Percentiles rank a stretch among this genome's conserved stretches.
phyloP scores from a whole-genome alignment of 768 basidiomycete species.

The Kwoniella botswanensis region DNA sequence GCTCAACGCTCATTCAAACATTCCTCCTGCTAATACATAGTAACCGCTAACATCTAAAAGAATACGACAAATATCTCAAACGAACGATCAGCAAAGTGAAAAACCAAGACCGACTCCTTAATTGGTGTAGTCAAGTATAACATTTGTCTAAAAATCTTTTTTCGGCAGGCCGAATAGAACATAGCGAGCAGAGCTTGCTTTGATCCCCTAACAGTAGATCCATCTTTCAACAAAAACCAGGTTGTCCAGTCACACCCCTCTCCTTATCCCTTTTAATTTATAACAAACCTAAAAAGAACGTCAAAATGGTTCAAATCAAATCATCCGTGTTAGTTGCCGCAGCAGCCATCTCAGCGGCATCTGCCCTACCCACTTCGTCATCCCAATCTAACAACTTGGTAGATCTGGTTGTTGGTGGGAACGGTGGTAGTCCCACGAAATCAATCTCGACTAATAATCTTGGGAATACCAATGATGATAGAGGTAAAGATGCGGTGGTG shows the following conservation, averaged over 20 bases:
- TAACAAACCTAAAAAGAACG: background rate
- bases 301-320: constrained; percentile 30
- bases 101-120: constrained; percentile 12
- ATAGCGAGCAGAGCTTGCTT: constrained; percentile 24
- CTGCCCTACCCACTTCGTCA: constrained; percentile 14
- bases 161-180: constrained; percentile 25
- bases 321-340: constrained; percentile 26
- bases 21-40: background rate
- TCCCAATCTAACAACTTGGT: constrained; percentile 7
- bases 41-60: constrained; percentile 3
- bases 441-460: background rate
- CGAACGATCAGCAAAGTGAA: background rate
- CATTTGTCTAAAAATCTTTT: background rate
- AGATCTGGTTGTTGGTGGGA: constrained; percentile 9
- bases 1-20: constrained; percentile 9
- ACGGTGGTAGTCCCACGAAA: constrained; percentile 9
- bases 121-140: constrained; percentile 12
- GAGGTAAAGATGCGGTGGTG: constrained; percentile 4
- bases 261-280: background rate
- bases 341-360: constrained; percentile 24
- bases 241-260: constrained; percentile 12
- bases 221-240: constrained; percentile 8
- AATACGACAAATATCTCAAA: constrained; percentile 3
- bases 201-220: background rate
- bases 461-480: background rate